Evolutionary conservation across 495 filamentous ascomycete species (phyloP), one percentile per base, ranked within the genome.

Genomic region (Talaromyces wortmannii): DNA sequence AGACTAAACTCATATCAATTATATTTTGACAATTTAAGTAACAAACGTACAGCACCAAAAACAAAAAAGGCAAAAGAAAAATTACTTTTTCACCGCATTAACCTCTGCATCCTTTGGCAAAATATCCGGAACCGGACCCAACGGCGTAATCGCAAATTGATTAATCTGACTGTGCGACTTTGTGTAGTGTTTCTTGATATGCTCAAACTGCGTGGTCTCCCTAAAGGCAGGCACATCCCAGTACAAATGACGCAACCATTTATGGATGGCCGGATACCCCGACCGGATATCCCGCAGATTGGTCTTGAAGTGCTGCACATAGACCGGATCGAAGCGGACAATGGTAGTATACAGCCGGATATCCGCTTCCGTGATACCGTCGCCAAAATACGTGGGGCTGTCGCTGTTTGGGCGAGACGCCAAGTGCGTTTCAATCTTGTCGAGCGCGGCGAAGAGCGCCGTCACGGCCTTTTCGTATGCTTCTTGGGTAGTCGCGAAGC

Each of bases 221-320:
- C 65, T 59, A 64, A 87, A 86, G 52, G 78, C 81, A 13, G 75
- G 75, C 10, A 75, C 55, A 63, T 87, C 80, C 87, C 87, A 91
- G 63, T 89, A 90, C 55, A 89, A 62, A 17, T 72, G 66, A 6
- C 86, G 70, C 55, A 90, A 57, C 87, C 87, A 90, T 48, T 70
- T 72, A 60, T 90, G 85, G 45, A 90, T 70, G 52, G 74, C 69
- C 29, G 87, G 87, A 62, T 84, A 92, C 6, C 89, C 90, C 18
- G 80, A 83, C 3, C 91, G 72, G 55, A 96, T 95, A 70, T 90
- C 89, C 7, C 84, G 78, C 42, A 95, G 67, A 66, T 96, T 96
- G 65, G 87, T 91, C 75, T 95, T 95, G 77, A 96, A 96, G 68
- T 95, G 89, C 77, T 94, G 90, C 5, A 95, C 90, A 61, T 96